These are phyloP conservation scores for Aureobasidium zeae DNA, from an alignment of 2,329 filamentous ascomycete species.

Conservation along the genomic window DNA sequence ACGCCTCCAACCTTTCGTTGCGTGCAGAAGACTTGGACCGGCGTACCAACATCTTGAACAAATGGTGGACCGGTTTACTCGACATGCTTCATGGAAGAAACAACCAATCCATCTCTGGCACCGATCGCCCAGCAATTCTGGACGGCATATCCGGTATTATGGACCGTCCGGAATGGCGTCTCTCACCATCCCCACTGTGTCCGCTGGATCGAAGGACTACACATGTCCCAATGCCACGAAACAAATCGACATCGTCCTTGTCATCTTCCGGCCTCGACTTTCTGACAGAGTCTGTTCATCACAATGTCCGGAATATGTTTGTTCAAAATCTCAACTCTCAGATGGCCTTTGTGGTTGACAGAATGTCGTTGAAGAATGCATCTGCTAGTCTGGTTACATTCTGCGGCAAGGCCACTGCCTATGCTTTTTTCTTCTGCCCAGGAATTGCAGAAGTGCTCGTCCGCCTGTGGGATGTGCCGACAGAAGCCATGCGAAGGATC, in stretches of 20 bases:
- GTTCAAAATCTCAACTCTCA: conserved; percentile 72
- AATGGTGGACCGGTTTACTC: conserved; percentile 79
- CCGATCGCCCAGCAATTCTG: conserved; percentile 72
- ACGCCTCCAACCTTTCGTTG: conserved; percentile 57
- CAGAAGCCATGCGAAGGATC: conserved; percentile 60
- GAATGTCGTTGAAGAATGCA: conserved; percentile 70
- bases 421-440: conserved; percentile 87
- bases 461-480: conserved; percentile 66
- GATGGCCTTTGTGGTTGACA: conserved; percentile 78
- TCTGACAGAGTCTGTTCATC: conserved; percentile 65
- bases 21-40: conserved; percentile 75
- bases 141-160: conserved; percentile 74
- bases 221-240: conserved; percentile 36
- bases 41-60: conserved; percentile 69
- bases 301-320: conserved; percentile 84
- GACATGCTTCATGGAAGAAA: conserved; percentile 71
- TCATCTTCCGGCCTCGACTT: conserved; percentile 56
- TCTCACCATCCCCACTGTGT: conserved; percentile 58
- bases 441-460: conserved; percentile 76
- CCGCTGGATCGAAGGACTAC: conserved; percentile 49
- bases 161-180: conserved; percentile 80
- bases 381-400: conserved; percentile 63
- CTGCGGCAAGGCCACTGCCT: conserved; percentile 81
- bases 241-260: conserved; percentile 49
- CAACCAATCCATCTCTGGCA: conserved; percentile 68